Base-by-base conservation (phyloP, 257 asterid species). In the Osmanthus fragrans region DNA sequence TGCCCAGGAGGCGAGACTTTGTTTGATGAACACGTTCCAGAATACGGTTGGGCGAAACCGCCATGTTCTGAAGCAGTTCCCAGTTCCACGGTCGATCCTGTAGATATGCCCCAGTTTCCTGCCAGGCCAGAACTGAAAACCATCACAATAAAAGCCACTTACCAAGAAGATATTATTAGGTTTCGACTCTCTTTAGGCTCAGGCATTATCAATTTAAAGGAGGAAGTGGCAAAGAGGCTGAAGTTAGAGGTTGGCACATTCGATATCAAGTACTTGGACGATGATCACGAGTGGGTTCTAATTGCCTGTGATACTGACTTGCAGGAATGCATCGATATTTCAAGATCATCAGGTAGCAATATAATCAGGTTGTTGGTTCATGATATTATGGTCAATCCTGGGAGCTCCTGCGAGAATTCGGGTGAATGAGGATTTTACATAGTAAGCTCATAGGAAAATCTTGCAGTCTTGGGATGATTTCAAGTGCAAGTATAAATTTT, bases 371-470 rank as follows among this genome's bases (percentile, higher is more conserved):
- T 94, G 72, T 73, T 87, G 80, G 91, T 94, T 37, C 90, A 91
- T 67, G 97, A 94, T 77, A 82, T 84, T 27, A 84, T 82, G 88
- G 90, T 90, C 40, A 79, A 79, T 79, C 88, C 86, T 15, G 96
- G 98, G 69, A 94, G 97, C 86, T 94, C 97, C 0, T 90, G 96
- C 56, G 97, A 91, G 83, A 92, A 97, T 84, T 94, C 97, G 1
- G 97, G 97, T n/a, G 91, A 81, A 81, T 89, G 84, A 82, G 79
- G 42, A 32, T 36, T 72, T 84, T 86, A 87, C 69, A 78, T 85
- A 76, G 85, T 80, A 81, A 77, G 81, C 39, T 81, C 32, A 7
- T 80, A 84, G 85, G 78, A 37, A 72, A 80, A 85, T 84, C 84
- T 86, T 89, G 78, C 72, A 83, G 85, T 80, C 73, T 33, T 86